Base-by-base conservation (phyloP, 805 yeast species). In the Saturnispora zaruensis region DNA sequence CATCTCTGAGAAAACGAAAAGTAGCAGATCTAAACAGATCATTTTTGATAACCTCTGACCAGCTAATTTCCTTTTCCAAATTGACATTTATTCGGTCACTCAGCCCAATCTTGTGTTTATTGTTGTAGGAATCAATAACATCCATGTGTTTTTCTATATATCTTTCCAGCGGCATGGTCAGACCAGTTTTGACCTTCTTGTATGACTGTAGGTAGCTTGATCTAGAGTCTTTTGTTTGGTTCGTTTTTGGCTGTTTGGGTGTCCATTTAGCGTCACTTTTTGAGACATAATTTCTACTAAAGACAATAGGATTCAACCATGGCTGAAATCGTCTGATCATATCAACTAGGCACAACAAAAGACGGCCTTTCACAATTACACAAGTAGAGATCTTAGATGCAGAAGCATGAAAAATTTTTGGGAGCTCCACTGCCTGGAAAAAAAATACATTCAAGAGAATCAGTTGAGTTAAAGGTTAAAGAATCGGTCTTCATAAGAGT, bases 91-190 rank as follows among this genome's bases (percentile, higher is more conserved):
- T 55, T 34, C 66, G 57, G 14, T 57, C 53, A 20, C 59, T 48
- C 3, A 64, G 52, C 2, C 51, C 45, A 20, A 32, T 49, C 13
- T 53, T 59, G 25, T 49, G 50, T 5, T 49, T 48, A 26, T 53
- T 50, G 47, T 65, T 62, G 36, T 60, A 63, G 34, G 62, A 60
- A 32, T 57, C 52, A 20, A 64, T 58, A 18, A 55, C 56, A 13
- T 47, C 53, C 46, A 65, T 49, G 41, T 59, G 59, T 36, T 53
- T 52, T 20, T 46, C 42, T 20, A 65, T 49, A 34, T 60, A 59
- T 6, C 40, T 49, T 20, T 58, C 60, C 25, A 65, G 51, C 3
- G 59, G 53, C 13, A 45, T 25, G 11, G 55, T 53, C 18, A 63
- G 44, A 5, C 55, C 51, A 9, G 51, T 44, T 28, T 58, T 54